Percentiles rank a stretch among this genome's conserved stretches.
Evolutionary conservation across 495 filamentous ascomycete genomes (phyloP).

Genomic region (Poronia punctata): DNA sequence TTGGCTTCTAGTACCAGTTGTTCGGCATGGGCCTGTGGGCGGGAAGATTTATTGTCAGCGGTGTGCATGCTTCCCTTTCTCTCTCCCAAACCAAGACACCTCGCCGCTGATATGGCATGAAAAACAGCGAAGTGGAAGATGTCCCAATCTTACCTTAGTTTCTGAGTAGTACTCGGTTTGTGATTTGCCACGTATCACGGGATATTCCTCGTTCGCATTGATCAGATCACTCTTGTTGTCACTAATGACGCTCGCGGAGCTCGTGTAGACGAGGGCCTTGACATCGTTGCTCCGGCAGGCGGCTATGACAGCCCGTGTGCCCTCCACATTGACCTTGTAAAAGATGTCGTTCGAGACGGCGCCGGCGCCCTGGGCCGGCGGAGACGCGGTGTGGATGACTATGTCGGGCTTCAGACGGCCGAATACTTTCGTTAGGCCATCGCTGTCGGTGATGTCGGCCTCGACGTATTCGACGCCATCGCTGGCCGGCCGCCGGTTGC

Average conservation of each 20-base stretch:
- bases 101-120: not conserved
- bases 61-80: too few species aligned
- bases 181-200: slow-evolving; percentile 58
- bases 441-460: slow-evolving; percentile 76
- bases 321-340: slow-evolving; percentile 87
- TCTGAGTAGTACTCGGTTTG: slow-evolving; percentile 90
- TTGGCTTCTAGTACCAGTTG: slow-evolving; percentile 78
- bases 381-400: slow-evolving; percentile 92
- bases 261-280: slow-evolving; percentile 92
- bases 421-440: slow-evolving; percentile 59
- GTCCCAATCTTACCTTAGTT: slow-evolving; percentile 73
- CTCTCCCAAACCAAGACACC: too few species aligned
- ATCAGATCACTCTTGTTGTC: slow-evolving; percentile 74
- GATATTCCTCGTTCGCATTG: slow-evolving; percentile 86
- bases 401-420: slow-evolving; percentile 68
- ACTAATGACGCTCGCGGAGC: slow-evolving; percentile 79
- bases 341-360: slow-evolving; percentile 52
- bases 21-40: slow-evolving; percentile 74
- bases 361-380: slow-evolving; percentile 44
- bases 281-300: slow-evolving; percentile 68
- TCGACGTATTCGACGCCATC: slow-evolving; percentile 70
- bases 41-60: not conserved
- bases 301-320: slow-evolving; percentile 71
- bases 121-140: slow-evolving; percentile 1
- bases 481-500: slow-evolving; percentile 63